phyloP scores from a whole-genome alignment of 148 eudicot genomes.

The Diospyros kaki region DNA sequence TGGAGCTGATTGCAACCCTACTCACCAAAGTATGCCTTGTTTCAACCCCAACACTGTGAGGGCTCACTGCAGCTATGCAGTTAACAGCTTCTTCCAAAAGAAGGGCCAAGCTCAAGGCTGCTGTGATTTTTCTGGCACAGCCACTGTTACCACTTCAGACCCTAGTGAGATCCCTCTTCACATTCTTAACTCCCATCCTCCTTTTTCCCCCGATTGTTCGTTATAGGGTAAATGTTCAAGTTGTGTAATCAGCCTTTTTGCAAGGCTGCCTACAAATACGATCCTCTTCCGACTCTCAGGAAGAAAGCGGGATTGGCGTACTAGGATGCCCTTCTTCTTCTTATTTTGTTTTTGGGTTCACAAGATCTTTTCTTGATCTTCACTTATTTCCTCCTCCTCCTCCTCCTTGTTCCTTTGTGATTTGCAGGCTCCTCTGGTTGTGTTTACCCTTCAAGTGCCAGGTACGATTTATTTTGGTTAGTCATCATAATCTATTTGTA shows the following conservation, averaged over 20 bases:
- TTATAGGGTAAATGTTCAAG: neutral
- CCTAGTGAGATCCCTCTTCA: constrained; percentile 51
- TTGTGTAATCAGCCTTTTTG: too few relatives aligned
- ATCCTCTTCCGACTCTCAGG: neutral
- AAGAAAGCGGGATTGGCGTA: too few relatives aligned
- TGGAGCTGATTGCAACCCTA: constrained; percentile 78
- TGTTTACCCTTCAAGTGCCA: constrained; percentile 46
- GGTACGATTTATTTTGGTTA: constrained; percentile 27
- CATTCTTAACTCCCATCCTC: neutral
- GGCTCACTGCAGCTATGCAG: constrained; percentile 76
- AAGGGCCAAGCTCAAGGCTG: constrained; percentile 47
- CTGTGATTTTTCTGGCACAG: constrained; percentile 73
- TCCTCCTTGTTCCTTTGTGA: constrained; percentile 6
- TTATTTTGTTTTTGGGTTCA: neutral
- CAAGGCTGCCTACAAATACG: too few relatives aligned
- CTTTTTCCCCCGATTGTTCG: neutral
- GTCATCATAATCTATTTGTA: neutral
- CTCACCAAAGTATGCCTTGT: constrained; percentile 53
- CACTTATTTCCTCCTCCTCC: neutral
- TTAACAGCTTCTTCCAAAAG: constrained; percentile 76
- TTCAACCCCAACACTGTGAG: constrained; percentile 56
- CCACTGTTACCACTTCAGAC: constrained; percentile 38
- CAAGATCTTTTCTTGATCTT: neutral
- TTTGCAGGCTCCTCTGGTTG: constrained; percentile 50
- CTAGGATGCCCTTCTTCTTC: too few relatives aligned